Evolutionary conservation across 176 grass and related monocot species (phyloP).

Genomic region (Oryza coarctata): DNA sequence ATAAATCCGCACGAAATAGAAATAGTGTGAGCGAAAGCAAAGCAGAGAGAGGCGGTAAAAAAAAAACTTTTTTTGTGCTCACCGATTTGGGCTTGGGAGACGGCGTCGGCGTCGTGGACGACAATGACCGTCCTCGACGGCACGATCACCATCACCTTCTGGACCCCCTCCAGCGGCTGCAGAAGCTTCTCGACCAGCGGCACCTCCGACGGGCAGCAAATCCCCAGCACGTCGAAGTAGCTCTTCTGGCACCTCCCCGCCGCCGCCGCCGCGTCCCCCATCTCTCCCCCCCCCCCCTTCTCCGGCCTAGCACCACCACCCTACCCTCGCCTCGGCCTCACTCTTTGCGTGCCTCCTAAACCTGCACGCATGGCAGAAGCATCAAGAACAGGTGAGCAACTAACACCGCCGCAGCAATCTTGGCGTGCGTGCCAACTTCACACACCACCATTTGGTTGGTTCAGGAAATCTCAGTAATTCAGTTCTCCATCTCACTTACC

Average conservation of each 20-base stretch:
- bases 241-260: constrained; percentile 58
- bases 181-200: constrained; percentile 81
- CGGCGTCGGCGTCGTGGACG: constrained; percentile 56
- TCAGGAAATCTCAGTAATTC: neutral
- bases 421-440: neutral
- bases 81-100: constrained; percentile 73
- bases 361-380: neutral
- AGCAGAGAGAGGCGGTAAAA: too few species aligned
- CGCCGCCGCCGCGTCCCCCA: constrained; percentile 19
- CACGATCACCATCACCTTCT: constrained; percentile 74
- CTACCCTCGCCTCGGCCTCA: neutral
- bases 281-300: neutral
- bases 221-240: constrained; percentile 96
- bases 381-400: neutral
- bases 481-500: neutral
- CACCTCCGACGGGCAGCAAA: constrained; percentile 92
- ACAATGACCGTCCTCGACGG: constrained; percentile 92
- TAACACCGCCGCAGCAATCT: neutral
- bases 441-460: neutral
- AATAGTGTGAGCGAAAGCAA: too few species aligned
- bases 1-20: too few species aligned
- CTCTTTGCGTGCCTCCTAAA: neutral
- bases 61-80: neutral
- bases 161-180: constrained; percentile 55
- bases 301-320: too few species aligned